A percentile compares a stretch with the other conserved stretches of the same genome.
phyloP scores from a whole-genome alignment of 352 stramenopile genomes.

The Phytophthora foliorum region DNA sequence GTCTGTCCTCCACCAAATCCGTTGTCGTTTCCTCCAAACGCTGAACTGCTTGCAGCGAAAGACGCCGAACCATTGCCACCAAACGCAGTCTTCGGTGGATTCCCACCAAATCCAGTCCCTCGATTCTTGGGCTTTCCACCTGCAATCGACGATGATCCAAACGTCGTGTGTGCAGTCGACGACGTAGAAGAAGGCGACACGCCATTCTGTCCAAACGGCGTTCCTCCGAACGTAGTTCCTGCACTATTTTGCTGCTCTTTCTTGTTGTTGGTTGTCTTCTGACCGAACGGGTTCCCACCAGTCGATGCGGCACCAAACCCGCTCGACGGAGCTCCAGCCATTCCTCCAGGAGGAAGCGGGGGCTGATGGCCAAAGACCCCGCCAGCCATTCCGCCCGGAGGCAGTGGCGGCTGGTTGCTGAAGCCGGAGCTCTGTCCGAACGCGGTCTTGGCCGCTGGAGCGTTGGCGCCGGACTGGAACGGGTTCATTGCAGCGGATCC shows the following conservation, averaged over 20 bases:
- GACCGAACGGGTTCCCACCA: slow-evolving; percentile 37
- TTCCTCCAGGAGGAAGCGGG: slow-evolving; percentile 32
- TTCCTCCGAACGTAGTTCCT: slow-evolving; percentile 27
- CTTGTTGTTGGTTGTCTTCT: slow-evolving; percentile 25
- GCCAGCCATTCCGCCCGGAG: slow-evolving; percentile 30
- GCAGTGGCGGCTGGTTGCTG: slow-evolving; percentile 32
- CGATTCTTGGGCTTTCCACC: slow-evolving; percentile 27
- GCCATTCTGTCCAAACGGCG: slow-evolving; percentile 26
- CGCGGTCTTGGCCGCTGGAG: slow-evolving; percentile 23
- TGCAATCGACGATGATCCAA: slow-evolving; percentile 34
- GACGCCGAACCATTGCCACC: slow-evolving; percentile 13
- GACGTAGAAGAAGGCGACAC: slow-evolving; percentile 7
- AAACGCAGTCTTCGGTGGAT: slow-evolving; percentile 21
- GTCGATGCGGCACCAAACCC: slow-evolving; percentile 24
- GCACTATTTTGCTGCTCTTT: slow-evolving; percentile 18
- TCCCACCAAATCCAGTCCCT: slow-evolving; percentile 21
- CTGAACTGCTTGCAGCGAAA: slow-evolving; percentile 19
- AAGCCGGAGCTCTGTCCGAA: slow-evolving; percentile 55
- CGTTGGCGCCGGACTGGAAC: slow-evolving; percentile 38
- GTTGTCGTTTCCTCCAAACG: slow-evolving; percentile 25
- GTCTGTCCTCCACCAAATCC: slow-evolving; percentile 26
- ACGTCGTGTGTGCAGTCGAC: slow-evolving; percentile 25
- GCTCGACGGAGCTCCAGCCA: slow-evolving; percentile 21
- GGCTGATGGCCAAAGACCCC: slow-evolving; percentile 29
- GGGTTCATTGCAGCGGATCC: slow-evolving; percentile 34